Evolutionary conservation across 495 filamentous ascomycete species (phyloP), one percentile per base, ranked within the genome.

Genomic region (Penicillium cataractarum): DNA sequence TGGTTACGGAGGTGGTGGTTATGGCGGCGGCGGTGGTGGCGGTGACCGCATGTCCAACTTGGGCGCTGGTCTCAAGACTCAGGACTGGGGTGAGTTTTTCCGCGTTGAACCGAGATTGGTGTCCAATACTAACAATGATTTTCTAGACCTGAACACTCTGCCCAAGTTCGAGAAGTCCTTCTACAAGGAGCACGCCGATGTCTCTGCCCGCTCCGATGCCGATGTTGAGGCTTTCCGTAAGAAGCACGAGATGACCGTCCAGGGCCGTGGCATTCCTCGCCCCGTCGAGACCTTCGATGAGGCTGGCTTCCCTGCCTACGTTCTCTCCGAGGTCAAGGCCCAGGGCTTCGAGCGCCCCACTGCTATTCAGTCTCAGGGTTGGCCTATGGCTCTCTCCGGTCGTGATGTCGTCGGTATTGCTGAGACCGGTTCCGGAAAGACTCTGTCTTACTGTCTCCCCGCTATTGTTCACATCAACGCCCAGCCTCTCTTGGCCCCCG

Each of bases 381-480:
- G 95, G 95, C 95, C 95, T 54, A 98, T 98, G 95, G 93, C 95
- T 73, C 88, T 99, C 51, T 96, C 94, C 48, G 95, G 95, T 78
- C 94, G 95, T 67, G 95, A 99, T 74, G 95, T 98, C 60, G 95
- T 99, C 74, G 95, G 95, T 88, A 97, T 99, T 80, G 95, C 95
- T 72, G 95, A 99, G 84, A 99, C 95, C 39, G 95, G 95, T 73
- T 99, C 95, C 67, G 95, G 95, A 83, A 99, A 99, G 89, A 99
- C 95, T 0, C 83, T 99, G 60, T 97, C 93, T 40, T 99, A 99
- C 83, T 99, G 95, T 80, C 88, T 99, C 60, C 95, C 95, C 48
- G 93, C 95, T 61, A 99, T 99, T 66, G 95, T 99, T 50, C 95
- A 99, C 83, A 99, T 99, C 79, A 99, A 99, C 76, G 95, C 95